These are phyloP conservation scores for Colletotrichum tropicicola DNA, from an alignment of 2,329 filamentous ascomycete species.

Conservation along the genomic window DNA sequence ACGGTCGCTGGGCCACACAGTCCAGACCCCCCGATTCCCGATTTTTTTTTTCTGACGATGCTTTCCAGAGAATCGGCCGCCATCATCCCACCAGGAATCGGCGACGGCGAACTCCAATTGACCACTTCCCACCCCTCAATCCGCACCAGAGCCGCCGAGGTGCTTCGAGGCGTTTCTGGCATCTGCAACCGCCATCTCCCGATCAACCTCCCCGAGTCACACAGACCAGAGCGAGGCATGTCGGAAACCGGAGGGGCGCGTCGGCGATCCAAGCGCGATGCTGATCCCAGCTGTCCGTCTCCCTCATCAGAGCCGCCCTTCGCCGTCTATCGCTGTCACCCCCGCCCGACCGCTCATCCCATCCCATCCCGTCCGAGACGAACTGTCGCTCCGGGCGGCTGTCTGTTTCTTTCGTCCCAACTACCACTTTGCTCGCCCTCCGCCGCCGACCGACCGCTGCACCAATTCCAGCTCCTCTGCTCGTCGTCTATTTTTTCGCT, in stretches of 20 bases:
- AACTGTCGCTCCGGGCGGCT: constrained; percentile 17
- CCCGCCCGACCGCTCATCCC: background rate
- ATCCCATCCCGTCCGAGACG: background rate
- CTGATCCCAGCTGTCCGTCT: constrained; percentile 20
- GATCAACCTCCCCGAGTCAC: background rate
- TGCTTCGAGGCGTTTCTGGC: background rate
- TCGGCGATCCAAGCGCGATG: constrained; percentile 27
- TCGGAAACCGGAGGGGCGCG: background rate
- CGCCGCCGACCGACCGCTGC: background rate
- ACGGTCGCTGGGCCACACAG: constrained; percentile 6
- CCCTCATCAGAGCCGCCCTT: constrained; percentile 12
- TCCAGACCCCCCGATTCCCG: constrained; percentile 12
- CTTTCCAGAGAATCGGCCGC: background rate
- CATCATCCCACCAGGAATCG: constrained; percentile 10
- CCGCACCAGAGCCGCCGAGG: background rate
- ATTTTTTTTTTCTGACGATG: background rate
- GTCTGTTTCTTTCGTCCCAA: background rate
- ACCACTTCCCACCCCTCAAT: background rate
- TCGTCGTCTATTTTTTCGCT: background rate
- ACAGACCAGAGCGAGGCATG: constrained; percentile 6
- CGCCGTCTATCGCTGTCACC: background rate
- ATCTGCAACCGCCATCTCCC: background rate
- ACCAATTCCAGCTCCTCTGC: background rate
- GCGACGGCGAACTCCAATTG: background rate
- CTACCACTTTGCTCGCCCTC: too few relatives aligned